These are phyloP conservation scores for Termitomyces sp. DNA, from an alignment of 768 basidiomycete genomes.

Conservation along the genomic window DNA sequence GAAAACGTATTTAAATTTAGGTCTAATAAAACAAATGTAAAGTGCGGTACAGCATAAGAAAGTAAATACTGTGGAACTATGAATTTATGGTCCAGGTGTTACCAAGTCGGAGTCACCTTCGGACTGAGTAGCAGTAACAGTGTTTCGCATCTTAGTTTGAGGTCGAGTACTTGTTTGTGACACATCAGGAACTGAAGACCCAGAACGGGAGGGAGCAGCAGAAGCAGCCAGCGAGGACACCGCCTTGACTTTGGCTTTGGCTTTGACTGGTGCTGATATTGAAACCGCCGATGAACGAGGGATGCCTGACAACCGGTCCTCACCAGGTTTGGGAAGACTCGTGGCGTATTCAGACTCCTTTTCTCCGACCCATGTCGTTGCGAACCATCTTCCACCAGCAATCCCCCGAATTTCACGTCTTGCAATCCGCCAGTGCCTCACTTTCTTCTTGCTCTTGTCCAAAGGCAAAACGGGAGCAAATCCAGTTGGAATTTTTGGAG, in stretches of 20 bases:
- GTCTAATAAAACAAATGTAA: background rate
- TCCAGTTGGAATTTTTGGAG: constrained; percentile 70
- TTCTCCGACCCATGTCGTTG: constrained; percentile 78
- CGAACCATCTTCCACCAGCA: constrained; percentile 79
- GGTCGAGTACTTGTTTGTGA: constrained; percentile 35
- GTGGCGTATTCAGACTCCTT: constrained; percentile 67
- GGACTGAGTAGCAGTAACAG: constrained; percentile 42
- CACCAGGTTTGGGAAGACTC: constrained; percentile 20
- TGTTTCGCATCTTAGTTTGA: constrained; percentile 65
- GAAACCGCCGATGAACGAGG: constrained; percentile 37
- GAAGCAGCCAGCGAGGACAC: constrained; percentile 39
- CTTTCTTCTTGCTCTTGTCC: constrained; percentile 57
- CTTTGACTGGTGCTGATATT: constrained; percentile 40
- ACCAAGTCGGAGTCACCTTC: constrained; percentile 49
- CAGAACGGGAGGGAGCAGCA: constrained; percentile 52
- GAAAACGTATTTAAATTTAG: background rate
- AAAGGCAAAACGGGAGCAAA: constrained; percentile 64
- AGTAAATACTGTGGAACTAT: background rate
- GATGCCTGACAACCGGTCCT: constrained; percentile 26
- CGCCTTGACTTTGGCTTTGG: constrained; percentile 38
- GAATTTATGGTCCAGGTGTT: constrained; percentile 22
- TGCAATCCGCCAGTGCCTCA: constrained; percentile 69
- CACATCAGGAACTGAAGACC: constrained; percentile 45
- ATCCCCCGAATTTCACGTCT: constrained; percentile 78
- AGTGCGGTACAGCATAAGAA: background rate